These are phyloP conservation scores for Calonectria fujianensis DNA, from an alignment of 2,329 filamentous ascomycete species.

Conservation along the genomic window DNA sequence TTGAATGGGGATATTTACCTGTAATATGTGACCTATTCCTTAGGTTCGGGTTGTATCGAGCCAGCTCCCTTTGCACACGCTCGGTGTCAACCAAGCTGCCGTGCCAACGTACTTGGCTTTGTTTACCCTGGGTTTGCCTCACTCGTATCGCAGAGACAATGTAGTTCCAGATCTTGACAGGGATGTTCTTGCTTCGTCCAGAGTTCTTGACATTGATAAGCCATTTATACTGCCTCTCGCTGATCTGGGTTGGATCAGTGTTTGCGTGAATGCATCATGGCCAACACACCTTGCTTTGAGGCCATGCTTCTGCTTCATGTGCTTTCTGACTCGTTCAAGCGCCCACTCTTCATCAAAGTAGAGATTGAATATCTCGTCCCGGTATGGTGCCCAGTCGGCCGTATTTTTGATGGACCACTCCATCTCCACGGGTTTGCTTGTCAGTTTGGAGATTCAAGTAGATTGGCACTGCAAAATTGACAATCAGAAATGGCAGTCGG, in stretches of 20 bases:
- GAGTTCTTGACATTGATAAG: neutral
- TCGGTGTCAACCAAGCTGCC: neutral
- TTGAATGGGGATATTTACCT: neutral
- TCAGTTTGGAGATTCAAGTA: too few species aligned
- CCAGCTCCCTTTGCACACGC: neutral
- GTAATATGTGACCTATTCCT: neutral
- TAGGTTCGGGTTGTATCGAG: slow-evolving; percentile 5
- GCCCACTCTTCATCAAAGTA: slow-evolving; percentile 18
- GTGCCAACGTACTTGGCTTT: slow-evolving; percentile 14
- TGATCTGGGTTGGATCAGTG: neutral
- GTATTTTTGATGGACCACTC: neutral
- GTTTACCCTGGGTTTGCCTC: neutral
- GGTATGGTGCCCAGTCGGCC: neutral
- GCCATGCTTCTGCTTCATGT: neutral
- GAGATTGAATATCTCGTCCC: neutral
- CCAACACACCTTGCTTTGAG: neutral
- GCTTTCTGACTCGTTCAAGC: neutral
- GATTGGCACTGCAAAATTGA: too few species aligned
- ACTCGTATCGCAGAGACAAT: neutral
- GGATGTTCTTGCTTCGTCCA: neutral
- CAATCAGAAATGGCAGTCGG: too few species aligned
- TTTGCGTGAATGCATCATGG: neutral
- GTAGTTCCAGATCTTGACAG: neutral
- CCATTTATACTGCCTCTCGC: neutral
- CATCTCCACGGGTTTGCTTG: neutral